Evolutionary conservation across 2,329 filamentous ascomycete species (phyloP).

Genomic region (Xylariomycetidae sp.): DNA sequence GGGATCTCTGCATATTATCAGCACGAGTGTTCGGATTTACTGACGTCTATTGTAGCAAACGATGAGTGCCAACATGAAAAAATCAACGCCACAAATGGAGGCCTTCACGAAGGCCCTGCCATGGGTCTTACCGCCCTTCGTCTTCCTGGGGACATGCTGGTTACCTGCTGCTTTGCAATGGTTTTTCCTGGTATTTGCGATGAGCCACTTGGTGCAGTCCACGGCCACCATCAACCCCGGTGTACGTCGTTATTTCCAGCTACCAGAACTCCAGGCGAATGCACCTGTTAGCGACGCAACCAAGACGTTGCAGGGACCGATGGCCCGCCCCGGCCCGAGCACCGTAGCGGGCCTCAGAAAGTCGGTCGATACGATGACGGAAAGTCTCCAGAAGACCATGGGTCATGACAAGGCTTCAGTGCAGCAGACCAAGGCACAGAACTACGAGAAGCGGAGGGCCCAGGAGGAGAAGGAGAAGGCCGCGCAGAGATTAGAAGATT

Average conservation of each 20-base stretch:
- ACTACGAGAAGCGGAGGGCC: conserved; percentile 24
- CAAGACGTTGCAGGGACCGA: conserved; percentile 31
- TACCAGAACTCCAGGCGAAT: not conserved
- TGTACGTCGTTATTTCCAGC: conserved; percentile 14
- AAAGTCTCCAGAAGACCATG: conserved; percentile 28
- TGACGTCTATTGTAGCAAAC: conserved; percentile 18
- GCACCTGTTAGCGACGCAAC: not conserved
- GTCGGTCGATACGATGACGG: conserved; percentile 8
- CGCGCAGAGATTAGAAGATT: conserved; percentile 18
- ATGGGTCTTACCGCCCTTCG: conserved; percentile 38
- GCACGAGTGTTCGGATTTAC: not conserved
- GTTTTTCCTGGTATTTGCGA: conserved; percentile 40
- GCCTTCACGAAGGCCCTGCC: conserved; percentile 37
- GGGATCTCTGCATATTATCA: not conserved
- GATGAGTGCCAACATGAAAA: conserved; percentile 13
- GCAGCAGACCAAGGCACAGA: conserved; percentile 18
- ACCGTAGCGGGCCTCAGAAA: conserved; percentile 4
- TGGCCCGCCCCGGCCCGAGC: not conserved
- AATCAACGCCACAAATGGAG: conserved; percentile 27
- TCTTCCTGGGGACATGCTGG: conserved; percentile 41
- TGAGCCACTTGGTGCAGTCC: conserved; percentile 29
- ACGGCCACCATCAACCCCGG: conserved; percentile 32
- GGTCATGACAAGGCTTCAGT: conserved; percentile 14
- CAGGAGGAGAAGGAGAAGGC: conserved; percentile 36
- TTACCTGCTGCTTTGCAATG: conserved; percentile 45